phyloP scores from a whole-genome alignment of 164 flowering plant genomes.

The Santalum album region DNA sequence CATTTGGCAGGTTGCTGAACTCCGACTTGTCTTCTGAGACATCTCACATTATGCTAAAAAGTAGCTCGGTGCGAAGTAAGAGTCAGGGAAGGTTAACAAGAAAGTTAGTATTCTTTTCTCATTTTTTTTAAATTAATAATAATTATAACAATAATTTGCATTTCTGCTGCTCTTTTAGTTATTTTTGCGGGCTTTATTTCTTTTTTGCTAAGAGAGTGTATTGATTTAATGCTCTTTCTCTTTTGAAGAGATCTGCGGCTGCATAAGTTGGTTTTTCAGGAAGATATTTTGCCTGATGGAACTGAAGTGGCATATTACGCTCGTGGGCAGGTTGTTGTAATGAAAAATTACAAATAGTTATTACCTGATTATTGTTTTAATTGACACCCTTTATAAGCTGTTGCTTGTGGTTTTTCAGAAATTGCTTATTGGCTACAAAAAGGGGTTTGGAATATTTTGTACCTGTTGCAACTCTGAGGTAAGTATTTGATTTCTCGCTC shows the following conservation, averaged over 20 bases:
- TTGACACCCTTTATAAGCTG: not conserved
- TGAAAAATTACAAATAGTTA: not conserved
- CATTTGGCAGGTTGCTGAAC: slow-evolving; percentile 28
- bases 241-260: slow-evolving; percentile 54
- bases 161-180: no score
- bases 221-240: slow-evolving; percentile 2
- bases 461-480: slow-evolving; percentile 68
- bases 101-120: slow-evolving; percentile 43
- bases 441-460: slow-evolving; percentile 65
- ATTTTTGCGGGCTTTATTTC: no score
- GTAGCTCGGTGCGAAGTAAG: slow-evolving; percentile 18
- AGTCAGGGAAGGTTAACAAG: slow-evolving; percentile 55
- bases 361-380: not conserved
- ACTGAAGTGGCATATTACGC: slow-evolving; percentile 65
- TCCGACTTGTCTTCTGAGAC: slow-evolving; percentile 13
- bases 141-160: no score
- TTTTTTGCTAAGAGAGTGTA: no score
- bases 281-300: slow-evolving; percentile 71
- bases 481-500: not conserved
- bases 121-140: not conserved
- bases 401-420: slow-evolving; percentile 32
- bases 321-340: slow-evolving; percentile 54
- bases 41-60: slow-evolving; percentile 16
- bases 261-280: slow-evolving; percentile 77
- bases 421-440: slow-evolving; percentile 60